Percentiles rank a stretch among this genome's conserved stretches.
These are phyloP conservation scores for Warburgia ugandensis DNA, from an alignment of 164 flowering plant genomes.

Conservation along the genomic window DNA sequence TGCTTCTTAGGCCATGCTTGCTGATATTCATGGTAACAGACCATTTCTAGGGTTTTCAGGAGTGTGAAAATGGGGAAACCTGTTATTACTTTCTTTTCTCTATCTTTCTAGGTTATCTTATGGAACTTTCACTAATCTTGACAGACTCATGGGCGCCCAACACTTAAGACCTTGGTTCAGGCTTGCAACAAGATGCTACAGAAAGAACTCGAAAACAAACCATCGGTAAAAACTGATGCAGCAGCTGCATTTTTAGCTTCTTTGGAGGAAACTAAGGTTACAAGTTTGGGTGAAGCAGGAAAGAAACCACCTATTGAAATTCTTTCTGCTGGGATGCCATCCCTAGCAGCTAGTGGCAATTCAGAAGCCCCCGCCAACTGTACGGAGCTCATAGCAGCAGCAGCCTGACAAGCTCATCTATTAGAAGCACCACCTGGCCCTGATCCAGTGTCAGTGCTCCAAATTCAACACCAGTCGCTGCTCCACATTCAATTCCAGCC, in stretches of 20 bases:
- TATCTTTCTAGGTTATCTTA: too few species aligned
- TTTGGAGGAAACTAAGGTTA: slow-evolving; percentile 80
- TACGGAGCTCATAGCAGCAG: slow-evolving; percentile 30
- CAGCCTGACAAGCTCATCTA: slow-evolving; percentile 52
- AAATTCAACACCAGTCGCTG: not conserved
- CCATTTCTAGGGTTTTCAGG: too few species aligned
- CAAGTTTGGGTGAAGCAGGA: slow-evolving; percentile 81
- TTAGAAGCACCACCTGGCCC: slow-evolving; percentile 55
- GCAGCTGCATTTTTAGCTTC: slow-evolving; percentile 85
- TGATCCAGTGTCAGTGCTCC: too few species aligned
- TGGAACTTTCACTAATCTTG: too few species aligned
- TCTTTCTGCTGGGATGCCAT: slow-evolving; percentile 91
- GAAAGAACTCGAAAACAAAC: slow-evolving; percentile 70
- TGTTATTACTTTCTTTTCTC: too few species aligned
- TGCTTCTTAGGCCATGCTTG: too few species aligned
- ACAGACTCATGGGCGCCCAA: slow-evolving; percentile 97
- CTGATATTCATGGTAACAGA: too few species aligned
- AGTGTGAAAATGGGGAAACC: too few species aligned
- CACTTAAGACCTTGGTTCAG: slow-evolving; percentile 75
- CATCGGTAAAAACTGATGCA: slow-evolving; percentile 69
- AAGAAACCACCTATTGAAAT: slow-evolving; percentile 90
- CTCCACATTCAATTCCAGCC: not conserved
- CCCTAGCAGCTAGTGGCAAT: slow-evolving; percentile 45
- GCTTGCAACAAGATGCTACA: slow-evolving; percentile 85
- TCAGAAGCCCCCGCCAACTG: slow-evolving; percentile 41